Base-by-base conservation (phyloP, 441 rosid species). In the Brassica hybrid region DNA sequence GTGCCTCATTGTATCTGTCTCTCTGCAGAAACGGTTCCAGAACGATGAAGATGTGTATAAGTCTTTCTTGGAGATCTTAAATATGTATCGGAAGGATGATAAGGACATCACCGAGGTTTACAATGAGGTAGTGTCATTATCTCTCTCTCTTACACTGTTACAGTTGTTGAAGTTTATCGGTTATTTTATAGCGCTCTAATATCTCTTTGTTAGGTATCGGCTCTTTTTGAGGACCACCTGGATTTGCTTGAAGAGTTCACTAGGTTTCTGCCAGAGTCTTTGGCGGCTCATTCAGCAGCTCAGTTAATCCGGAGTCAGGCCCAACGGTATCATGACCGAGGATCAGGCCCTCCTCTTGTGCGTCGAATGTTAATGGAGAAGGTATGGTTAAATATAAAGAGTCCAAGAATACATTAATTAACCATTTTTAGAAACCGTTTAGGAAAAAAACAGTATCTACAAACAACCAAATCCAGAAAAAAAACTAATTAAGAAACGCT, bases 101-200 rank as follows among this genome's bases (percentile, higher is more conserved):
- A 94, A 94, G 86, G 97, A 92, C 85, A 94, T 94, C 76, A 84
- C 85, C 48, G 98, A 89, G 85, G 97, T 94, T 69, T 92, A 94
- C 82, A 83, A 65, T 9, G 97, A 92, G 97, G 98, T 94, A 80
- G 32, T 7, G 5, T 67, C 76, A 16, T 52, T 14, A 18, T 36
- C 62, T 10, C 30, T 73, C 64, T 48, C 48, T 69, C 61, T 61
- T 57, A 71, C 36, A 4, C 65, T 68, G 32, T 25, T 38, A n/a
- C 66, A 21, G 23, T 21, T 63, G 17, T 56, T 59, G 32, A 36
- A 67, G 21, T 14, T 32, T 78, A 13, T 38, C 6, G 3, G 2
- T 30, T 14, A 60, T 63, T 79, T 41, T 21, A 62, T 73, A 17
- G 32, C 62, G 32, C 62, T 62, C n/a, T 13, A 43, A 25, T 27